These are phyloP conservation scores for Candida namnaoensis DNA, from an alignment of 805 yeast species.

Conservation along the genomic window DNA sequence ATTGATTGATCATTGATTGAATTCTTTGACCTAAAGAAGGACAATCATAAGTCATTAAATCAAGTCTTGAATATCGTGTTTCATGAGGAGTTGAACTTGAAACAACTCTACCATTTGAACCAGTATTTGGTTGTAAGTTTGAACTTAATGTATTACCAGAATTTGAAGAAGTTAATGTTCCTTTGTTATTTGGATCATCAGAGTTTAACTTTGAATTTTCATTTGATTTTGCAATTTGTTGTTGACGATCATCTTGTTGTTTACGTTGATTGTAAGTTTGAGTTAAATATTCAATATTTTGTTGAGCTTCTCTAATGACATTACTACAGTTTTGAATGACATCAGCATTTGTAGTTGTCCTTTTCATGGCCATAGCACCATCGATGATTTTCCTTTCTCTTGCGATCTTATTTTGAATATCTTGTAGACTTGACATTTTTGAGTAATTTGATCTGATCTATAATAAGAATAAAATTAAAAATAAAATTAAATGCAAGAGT, in stretches of 20 bases:
- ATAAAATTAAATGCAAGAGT: neutral
- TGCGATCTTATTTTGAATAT: conserved; percentile 78
- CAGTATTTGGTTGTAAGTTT: no score
- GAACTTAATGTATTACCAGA: neutral
- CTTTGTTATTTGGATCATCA: no score
- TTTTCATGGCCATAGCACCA: conserved; percentile 78
- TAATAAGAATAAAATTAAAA: neutral
- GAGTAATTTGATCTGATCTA: neutral
- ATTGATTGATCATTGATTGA: conserved; percentile 90
- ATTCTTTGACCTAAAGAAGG: conserved; percentile 92
- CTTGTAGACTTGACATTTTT: conserved; percentile 22
- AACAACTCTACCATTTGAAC: conserved; percentile 19
- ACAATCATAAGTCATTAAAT: conserved; percentile 84
- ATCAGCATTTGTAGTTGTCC: conserved; percentile 66
- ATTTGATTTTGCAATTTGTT: no score
- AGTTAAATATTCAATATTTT: conserved; percentile 82
- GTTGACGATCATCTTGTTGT: conserved; percentile 10
- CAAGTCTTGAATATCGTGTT: conserved; percentile 52
- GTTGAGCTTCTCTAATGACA: conserved; percentile 83
- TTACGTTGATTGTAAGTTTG: conserved; percentile 60
- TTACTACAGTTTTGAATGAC: conserved; percentile 90
- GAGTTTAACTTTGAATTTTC: no score
- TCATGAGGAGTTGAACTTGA: conserved; percentile 23
- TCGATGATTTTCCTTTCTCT: conserved; percentile 81
- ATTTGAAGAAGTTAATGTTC: neutral